A percentile compares a stretch with the other conserved stretches of the same genome.
Conservation (phyloP, 106 monocot species). For the Phalaenopsis aphrodite region DNA sequence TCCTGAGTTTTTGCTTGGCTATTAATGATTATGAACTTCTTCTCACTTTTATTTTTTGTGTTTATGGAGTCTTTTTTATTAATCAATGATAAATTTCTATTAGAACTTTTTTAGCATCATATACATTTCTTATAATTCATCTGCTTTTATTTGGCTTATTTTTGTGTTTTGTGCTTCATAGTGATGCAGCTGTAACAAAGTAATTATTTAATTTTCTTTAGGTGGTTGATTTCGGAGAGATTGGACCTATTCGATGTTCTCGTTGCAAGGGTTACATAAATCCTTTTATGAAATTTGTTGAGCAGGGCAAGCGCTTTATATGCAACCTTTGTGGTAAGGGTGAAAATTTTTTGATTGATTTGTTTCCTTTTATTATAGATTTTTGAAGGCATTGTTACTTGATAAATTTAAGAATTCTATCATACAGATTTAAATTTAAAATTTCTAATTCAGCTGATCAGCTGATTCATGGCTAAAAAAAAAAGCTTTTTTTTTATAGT, state of each 20-base stretch:
- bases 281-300: slow-evolving; percentile 96
- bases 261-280: slow-evolving; percentile 99
- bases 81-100: neutral
- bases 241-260: slow-evolving; percentile 87
- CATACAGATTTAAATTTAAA: neutral
- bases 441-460: neutral
- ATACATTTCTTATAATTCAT: neutral
- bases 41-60: neutral
- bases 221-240: slow-evolving; percentile 97
- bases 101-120: neutral
- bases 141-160: neutral
- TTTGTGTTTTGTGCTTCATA: neutral
- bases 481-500: neutral
- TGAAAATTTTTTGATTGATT: neutral
- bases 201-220: slow-evolving; percentile 12
- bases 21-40: neutral
- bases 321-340: slow-evolving; percentile 94
- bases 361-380: neutral
- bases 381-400: neutral
- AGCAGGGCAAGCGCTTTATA: slow-evolving; percentile 86
- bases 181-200: neutral
- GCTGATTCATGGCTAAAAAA: neutral
- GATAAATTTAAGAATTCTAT: neutral
- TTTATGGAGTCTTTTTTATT: neutral
- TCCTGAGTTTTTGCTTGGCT: neutral